phyloP scores from a whole-genome alignment of 2,329 filamentous ascomycete species.

The Xylaria sp. region DNA sequence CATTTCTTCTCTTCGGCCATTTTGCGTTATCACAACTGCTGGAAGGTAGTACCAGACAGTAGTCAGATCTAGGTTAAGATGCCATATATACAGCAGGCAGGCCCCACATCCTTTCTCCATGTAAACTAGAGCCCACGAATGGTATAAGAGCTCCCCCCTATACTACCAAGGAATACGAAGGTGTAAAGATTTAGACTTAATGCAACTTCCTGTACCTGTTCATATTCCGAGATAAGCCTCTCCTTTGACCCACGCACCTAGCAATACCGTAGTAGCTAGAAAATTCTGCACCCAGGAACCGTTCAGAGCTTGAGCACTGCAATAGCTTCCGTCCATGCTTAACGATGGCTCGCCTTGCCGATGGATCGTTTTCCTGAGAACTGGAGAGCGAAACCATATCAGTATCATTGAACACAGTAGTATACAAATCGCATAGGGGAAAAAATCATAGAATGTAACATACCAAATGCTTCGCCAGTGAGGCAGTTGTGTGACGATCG shows the following conservation, averaged over 20 bases:
- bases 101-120: neutral
- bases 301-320: neutral
- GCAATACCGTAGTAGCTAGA: neutral
- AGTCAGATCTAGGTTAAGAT: neutral
- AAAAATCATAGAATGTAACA: conserved; percentile 37
- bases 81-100: conserved; percentile 23
- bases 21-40: neutral
- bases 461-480: conserved; percentile 91
- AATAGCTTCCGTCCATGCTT: conserved; percentile 45
- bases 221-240: neutral
- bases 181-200: neutral
- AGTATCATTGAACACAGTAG: conserved; percentile 42
- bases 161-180: neutral
- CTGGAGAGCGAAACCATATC: conserved; percentile 57
- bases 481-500: conserved; percentile 86
- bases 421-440: conserved; percentile 18
- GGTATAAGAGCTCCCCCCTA: neutral
- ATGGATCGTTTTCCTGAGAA: conserved; percentile 92
- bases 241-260: neutral
- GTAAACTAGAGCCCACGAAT: neutral
- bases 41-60: neutral
- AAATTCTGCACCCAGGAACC: neutral
- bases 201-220: neutral
- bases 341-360: conserved; percentile 84
- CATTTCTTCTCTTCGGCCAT: neutral